Evolutionary conservation across 2,329 filamentous ascomycete species (phyloP), one percentile per base, ranked within the genome.

Genomic region (Colletotrichum gigasporum): DNA sequence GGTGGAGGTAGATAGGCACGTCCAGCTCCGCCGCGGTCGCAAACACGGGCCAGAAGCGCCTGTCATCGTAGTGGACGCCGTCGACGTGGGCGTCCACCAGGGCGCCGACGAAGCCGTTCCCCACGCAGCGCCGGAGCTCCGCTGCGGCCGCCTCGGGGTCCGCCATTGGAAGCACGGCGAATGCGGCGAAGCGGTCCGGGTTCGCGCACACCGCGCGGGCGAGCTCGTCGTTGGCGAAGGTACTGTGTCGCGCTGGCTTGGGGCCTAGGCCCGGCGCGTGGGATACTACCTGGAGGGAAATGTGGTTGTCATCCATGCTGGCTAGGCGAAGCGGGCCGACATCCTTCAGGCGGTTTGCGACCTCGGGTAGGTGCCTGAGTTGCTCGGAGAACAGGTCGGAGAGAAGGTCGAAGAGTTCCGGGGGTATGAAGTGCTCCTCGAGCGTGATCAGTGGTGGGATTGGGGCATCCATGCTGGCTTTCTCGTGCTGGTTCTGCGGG

Each of bases 1-100:
- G 88, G 71, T 91, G 88, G 0, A 91, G 78, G 69, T 90, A 91
- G 50, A 90, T 80, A 0, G 88, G 87, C 0, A 89, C 87, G 57
- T 89, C 85, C 1, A 91, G 82, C 42, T 89, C 84, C 2, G 79
- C 80, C 8, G 83, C 81, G 0, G 82, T 83, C 10, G 79, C 71
- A 79, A 91, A 90, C 12, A 83, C 73, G 67, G 88, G 85, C 80
- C 84, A 91, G 76, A 90, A 91, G 71, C 90, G 76, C 79, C 87
- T 83, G 22, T 83, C 82, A 57, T 89, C 85, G 37, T 87, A 87
- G 60, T 89, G 85, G 0, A 76, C 65, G 3, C 86, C 87, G 12
- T 85, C 80, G 18, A 83, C 82, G 69, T 91, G 88, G 1, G 82
- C 85, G 69, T 90, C 86, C 37, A 91, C 80, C 4, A 91, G 74